These are phyloP conservation scores for Penicillium glabrum DNA, from an alignment of 2,329 filamentous ascomycete species.

Conservation along the genomic window DNA sequence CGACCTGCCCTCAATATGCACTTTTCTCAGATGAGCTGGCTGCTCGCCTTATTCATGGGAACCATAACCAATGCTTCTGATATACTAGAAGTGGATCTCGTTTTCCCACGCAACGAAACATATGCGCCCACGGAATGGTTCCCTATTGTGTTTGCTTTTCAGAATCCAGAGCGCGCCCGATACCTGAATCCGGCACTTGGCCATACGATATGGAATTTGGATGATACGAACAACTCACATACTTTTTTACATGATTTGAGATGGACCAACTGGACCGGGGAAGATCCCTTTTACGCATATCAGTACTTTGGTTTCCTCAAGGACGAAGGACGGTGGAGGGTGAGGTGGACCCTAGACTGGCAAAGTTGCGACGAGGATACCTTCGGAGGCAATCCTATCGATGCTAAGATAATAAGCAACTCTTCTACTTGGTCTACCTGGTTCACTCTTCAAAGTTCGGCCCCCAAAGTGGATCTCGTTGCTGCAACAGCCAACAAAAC, in stretches of 20 bases:
- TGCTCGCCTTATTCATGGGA: background rate
- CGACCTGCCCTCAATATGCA: too few species aligned
- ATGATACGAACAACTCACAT: background rate
- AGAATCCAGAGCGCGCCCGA: slow-evolving; percentile 12
- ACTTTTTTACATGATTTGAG: slow-evolving; percentile 3
- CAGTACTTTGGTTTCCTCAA: background rate
- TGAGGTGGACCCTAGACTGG: slow-evolving; percentile 9
- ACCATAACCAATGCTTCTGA: slow-evolving; percentile 2
- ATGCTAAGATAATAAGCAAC: background rate
- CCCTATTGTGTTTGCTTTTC: slow-evolving; percentile 18
- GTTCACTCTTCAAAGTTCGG: slow-evolving; percentile 8
- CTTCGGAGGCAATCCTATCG: background rate
- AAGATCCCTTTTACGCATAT: slow-evolving; percentile 11
- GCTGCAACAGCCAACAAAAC: slow-evolving; percentile 10
- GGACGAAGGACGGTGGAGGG: background rate
- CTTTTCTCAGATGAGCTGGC: too few species aligned
- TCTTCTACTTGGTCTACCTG: background rate
- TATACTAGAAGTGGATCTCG: slow-evolving; percentile 16
- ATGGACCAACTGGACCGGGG: slow-evolving; percentile 8
- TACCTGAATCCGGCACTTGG: slow-evolving; percentile 9
- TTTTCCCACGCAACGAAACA: slow-evolving; percentile 15
- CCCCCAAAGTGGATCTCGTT: slow-evolving; percentile 13
- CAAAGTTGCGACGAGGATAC: slow-evolving; percentile 12
- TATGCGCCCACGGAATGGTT: slow-evolving; percentile 12
- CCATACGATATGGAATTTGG: slow-evolving; percentile 5